Conservation (phyloP, 2,329 filamentous ascomycete species). For the Helminthosporium solani region DNA sequence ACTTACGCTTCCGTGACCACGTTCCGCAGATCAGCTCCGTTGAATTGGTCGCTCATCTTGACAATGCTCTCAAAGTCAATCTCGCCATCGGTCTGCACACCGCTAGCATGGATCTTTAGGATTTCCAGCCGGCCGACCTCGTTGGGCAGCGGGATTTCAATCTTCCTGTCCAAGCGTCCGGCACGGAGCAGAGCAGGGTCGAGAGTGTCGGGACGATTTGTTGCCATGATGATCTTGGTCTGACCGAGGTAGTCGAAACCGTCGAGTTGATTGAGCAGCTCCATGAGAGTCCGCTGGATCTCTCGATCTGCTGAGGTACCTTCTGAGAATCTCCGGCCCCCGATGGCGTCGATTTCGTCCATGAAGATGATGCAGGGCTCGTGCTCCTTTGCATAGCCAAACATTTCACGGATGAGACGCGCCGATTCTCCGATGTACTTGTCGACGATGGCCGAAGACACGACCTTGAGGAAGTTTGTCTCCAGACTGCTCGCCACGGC, state of each 20-base stretch:
- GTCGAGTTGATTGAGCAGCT: constrained; percentile 96
- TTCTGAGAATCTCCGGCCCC: constrained; percentile 93
- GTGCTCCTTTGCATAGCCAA: constrained; percentile 98
- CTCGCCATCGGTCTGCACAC: constrained; percentile 87
- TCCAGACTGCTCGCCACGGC: constrained; percentile 95
- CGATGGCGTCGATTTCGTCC: constrained; percentile 99
- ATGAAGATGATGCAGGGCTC: constrained; percentile 99
- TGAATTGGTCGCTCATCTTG: constrained; percentile 99
- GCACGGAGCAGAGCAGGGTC: constrained; percentile 91
- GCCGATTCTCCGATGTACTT: constrained; percentile 99
- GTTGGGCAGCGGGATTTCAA: constrained; percentile 95
- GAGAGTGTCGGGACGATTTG: constrained; percentile 93
- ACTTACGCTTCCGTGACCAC: constrained; percentile 97
- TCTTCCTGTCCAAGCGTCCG: constrained; percentile 92
- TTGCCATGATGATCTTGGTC: constrained; percentile 99
- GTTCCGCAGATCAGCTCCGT: constrained; percentile 95
- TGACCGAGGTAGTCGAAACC: constrained; percentile 99
- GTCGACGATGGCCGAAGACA: constrained; percentile 98
- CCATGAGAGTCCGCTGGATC: constrained; percentile 98
- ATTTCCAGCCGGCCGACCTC: constrained; percentile 96
- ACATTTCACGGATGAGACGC: constrained; percentile 97
- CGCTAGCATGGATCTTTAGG: constrained; percentile 91
- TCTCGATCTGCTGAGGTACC: constrained; percentile 97
- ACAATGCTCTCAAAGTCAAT: constrained; percentile 99
- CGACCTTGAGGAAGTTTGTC: constrained; percentile 98